Conservation (phyloP, 345 rosid species). For the Eucalyptus paniculata region DNA sequence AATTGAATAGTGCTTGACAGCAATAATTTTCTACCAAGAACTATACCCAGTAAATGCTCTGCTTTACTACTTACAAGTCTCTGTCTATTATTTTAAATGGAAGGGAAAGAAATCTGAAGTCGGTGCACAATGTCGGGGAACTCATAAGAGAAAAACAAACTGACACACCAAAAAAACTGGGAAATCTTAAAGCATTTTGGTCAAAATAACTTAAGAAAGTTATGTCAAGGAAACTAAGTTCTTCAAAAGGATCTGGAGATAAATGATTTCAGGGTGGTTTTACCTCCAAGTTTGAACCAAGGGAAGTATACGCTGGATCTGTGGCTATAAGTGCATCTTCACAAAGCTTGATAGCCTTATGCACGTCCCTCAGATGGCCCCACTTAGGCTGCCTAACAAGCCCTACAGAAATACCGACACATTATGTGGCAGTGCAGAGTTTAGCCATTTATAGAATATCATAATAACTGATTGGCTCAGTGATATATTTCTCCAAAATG, state of each 20-base stretch:
- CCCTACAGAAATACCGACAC: constrained; percentile 26
- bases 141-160: not conserved
- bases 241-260: not conserved
- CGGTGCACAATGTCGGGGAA: not conserved
- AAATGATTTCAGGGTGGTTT: not conserved
- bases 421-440: not conserved
- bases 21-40: not conserved
- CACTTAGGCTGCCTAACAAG: constrained; percentile 84
- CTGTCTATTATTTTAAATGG: not conserved
- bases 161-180: not conserved
- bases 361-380: constrained; percentile 89
- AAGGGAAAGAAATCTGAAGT: not conserved
- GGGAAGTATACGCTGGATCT: constrained; percentile 59
- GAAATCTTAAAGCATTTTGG: not conserved
- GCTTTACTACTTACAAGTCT: not conserved
- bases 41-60: not conserved
- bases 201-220: not conserved
- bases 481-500: not conserved
- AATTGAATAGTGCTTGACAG: not conserved
- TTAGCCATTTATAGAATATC: not conserved
- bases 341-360: constrained; percentile 86
- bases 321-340: constrained; percentile 61
- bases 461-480: not conserved
- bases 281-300: constrained; percentile 82
- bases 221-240: not conserved